Evolutionary conservation across 306 rosid genomes (phyloP).

Genomic region (Pyrus betulifolia): DNA sequence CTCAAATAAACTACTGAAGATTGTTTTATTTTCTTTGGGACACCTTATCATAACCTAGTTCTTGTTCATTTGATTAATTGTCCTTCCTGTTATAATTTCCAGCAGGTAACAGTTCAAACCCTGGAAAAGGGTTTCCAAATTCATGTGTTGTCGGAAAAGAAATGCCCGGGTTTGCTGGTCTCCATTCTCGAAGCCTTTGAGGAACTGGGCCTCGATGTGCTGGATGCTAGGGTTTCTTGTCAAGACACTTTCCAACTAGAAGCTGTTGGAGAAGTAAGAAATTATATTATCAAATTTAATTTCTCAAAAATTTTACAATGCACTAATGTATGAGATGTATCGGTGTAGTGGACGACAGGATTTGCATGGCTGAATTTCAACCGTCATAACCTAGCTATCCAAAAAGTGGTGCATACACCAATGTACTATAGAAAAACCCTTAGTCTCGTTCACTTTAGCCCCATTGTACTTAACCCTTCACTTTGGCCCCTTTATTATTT

Average conservation of each 20-base stretch:
- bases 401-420: neutral
- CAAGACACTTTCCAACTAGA: slow-evolving; percentile 69
- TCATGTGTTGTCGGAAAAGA: slow-evolving; percentile 54
- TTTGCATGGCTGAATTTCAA: neutral
- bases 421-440: neutral
- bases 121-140: slow-evolving; percentile 64
- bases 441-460: neutral
- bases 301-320: neutral
- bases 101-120: slow-evolving; percentile 69
- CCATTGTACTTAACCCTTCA: neutral
- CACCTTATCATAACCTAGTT: neutral
- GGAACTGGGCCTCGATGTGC: slow-evolving; percentile 70
- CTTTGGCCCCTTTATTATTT: no score
- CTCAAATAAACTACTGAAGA: no score
- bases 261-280: slow-evolving; percentile 65
- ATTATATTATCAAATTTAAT: neutral
- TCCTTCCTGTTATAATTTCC: neutral
- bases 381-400: neutral
- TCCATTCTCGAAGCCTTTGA: slow-evolving; percentile 73
- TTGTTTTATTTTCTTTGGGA: neutral
- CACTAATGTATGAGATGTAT: neutral
- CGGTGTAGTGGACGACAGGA: neutral
- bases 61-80: neutral
- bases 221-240: slow-evolving; percentile 89
- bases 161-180: slow-evolving; percentile 63